Base-by-base conservation (phyloP, 2,329 filamentous ascomycete species). In the Apiospora phragmitis region DNA sequence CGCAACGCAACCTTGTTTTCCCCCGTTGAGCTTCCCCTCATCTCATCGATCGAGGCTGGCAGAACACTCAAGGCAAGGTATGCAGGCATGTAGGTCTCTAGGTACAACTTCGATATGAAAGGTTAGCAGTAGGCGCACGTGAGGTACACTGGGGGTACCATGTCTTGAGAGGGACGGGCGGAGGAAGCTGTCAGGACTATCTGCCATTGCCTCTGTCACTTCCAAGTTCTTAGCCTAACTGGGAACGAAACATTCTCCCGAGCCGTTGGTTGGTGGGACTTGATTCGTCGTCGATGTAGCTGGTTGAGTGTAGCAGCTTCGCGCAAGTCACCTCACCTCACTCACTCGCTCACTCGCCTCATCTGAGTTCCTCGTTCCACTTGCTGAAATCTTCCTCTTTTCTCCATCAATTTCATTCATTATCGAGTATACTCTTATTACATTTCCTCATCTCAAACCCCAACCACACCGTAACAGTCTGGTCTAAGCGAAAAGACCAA, bases 41-140 rank as follows among this genome's bases (percentile, higher is more conserved):
- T 59, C 51, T 59, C 51, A 59, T 59, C 51, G 51, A 59, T 59
- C 51, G 51, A 59, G 26, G 51, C 51, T 59, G 51, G 51, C 49
- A 55, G 26, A 29, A 55, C 6, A 49, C 8, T 9, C 38, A 16
- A 21, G 42, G 42, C 18, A 43, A 21, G 49, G 26, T 55, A 55
- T 29, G 49, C 26, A 59, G 38, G 55, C 47, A 49, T 3, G n/a
- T 14, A 38, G 18, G 55, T 35, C 32, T n/a, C 32, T 62, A 62
- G 55, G 55, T 62, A 62, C 55, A 62, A 38, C 55, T 35, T 62
- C 32, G 55, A 32, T 24, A 62, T n/a, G 32, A 38, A 62, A 38
- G 21, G 55, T 38, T n/a, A n/a, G 32, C 18, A 32, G 51, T 59
- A 59, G 51, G 51, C n/a, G 51, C 29, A n/a, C 51, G 29, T 12